Conservation (phyloP, 371 early-diverging fungal genomes). For the Apophysomyces elegans region DNA sequence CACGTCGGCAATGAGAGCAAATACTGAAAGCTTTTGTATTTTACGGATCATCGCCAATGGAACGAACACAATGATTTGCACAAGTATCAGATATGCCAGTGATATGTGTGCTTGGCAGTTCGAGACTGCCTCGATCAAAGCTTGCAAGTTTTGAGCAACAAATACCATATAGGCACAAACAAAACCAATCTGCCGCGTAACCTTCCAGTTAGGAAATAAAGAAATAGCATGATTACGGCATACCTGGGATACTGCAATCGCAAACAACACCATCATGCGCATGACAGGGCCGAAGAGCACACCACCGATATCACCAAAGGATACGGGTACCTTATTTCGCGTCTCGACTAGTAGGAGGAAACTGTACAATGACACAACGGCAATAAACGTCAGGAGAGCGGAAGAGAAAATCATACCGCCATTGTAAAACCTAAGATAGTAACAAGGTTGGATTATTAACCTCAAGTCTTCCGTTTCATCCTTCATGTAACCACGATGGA, state of each 20-base stretch:
- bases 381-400: slow-evolving; percentile 54
- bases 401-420: slow-evolving; percentile 72
- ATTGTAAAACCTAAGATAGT: slow-evolving; percentile 59
- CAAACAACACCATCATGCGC: slow-evolving; percentile 65
- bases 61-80: slow-evolving; percentile 75
- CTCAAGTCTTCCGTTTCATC: neutral
- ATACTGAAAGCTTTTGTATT: slow-evolving; percentile 77
- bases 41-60: slow-evolving; percentile 84
- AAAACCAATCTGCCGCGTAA: slow-evolving; percentile 69
- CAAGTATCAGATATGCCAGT: slow-evolving; percentile 59
- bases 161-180: slow-evolving; percentile 89
- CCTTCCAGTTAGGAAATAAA: neutral
- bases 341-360: slow-evolving; percentile 70
- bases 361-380: slow-evolving; percentile 62
- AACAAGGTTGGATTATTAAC: neutral
- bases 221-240: slow-evolving; percentile 10
- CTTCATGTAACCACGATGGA: neutral
- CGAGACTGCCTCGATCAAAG: slow-evolving; percentile 64
- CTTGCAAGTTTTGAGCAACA: slow-evolving; percentile 82
- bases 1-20: slow-evolving; percentile 82
- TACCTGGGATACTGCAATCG: slow-evolving; percentile 77
- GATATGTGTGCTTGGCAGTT: slow-evolving; percentile 53
- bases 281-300: slow-evolving; percentile 69
- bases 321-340: slow-evolving; percentile 59
- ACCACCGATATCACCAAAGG: slow-evolving; percentile 83